Evolutionary conservation across 768 basidiomycete species (phyloP).

Genomic region (Macrolepiota fuliginosa): DNA sequence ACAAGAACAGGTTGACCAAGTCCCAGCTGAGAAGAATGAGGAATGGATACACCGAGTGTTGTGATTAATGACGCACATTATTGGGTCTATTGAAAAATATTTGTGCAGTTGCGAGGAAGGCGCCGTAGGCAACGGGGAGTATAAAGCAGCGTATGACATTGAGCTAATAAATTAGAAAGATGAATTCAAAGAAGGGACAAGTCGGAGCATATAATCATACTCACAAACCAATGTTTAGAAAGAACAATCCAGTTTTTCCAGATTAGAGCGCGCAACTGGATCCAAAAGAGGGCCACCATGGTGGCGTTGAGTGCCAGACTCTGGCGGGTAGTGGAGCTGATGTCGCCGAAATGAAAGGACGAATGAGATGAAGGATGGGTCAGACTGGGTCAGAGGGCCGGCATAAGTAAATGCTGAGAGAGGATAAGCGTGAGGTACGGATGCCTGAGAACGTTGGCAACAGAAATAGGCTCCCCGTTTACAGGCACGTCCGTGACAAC

Average conservation of each 20-base stretch:
- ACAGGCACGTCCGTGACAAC: not conserved
- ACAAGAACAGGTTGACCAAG: slow-evolving; percentile 57
- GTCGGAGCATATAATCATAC: slow-evolving; percentile 22
- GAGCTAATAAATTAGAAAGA: slow-evolving; percentile 31
- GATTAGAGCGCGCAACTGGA: slow-evolving; percentile 57
- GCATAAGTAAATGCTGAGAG: not conserved
- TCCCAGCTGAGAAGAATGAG: slow-evolving; percentile 45
- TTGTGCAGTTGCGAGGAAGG: slow-evolving; percentile 66
- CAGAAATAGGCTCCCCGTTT: slow-evolving; percentile 3
- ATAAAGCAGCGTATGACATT: slow-evolving; percentile 62
- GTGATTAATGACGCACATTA: slow-evolving; percentile 45
- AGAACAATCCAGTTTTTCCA: slow-evolving; percentile 79
- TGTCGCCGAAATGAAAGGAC: not conserved
- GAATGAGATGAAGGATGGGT: not conserved
- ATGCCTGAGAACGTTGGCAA: not conserved
- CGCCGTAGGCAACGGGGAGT: slow-evolving; percentile 62
- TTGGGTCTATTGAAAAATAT: slow-evolving; percentile 56
- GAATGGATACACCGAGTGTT: not conserved
- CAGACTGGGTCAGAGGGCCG: slow-evolving; percentile 3
- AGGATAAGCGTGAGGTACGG: not conserved
- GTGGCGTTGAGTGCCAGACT: not conserved
- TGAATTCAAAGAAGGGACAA: slow-evolving; percentile 1
- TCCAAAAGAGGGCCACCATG: slow-evolving; percentile 48
- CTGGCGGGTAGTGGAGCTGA: not conserved
- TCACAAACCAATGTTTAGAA: slow-evolving; percentile 61